Conservation (phyloP, 208 protist species). For the Wallacemonas rigidus region DNA sequence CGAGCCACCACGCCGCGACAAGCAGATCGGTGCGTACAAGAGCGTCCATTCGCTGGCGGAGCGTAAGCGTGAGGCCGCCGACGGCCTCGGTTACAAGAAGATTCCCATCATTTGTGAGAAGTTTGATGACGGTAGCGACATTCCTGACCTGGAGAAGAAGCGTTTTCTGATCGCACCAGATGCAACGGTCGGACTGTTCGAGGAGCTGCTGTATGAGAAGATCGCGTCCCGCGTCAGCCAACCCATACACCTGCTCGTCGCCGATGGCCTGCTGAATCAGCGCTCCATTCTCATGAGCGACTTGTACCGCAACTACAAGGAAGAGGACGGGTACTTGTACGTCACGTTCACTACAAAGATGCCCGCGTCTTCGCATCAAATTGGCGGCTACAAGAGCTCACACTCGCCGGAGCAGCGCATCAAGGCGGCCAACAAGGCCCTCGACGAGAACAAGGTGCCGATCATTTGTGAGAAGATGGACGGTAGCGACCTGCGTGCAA, state of each 20-base stretch:
- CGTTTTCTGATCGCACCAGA: slow-evolving; percentile 27
- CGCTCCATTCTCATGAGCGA: slow-evolving; percentile 25
- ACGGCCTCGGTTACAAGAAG: slow-evolving; percentile 59
- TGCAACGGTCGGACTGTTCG: slow-evolving; percentile 26
- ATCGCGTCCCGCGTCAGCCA: slow-evolving; percentile 23
- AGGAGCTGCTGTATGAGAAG: slow-evolving; percentile 24
- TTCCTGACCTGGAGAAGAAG: slow-evolving; percentile 26
- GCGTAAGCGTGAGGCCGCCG: slow-evolving; percentile 46
- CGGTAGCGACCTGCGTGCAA: slow-evolving; percentile 69
- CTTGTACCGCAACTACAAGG: slow-evolving; percentile 86
- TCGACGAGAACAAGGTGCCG: slow-evolving; percentile 76
- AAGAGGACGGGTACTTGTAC: slow-evolving; percentile 90
- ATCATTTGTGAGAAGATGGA: slow-evolving; percentile 91
- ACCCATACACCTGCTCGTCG: slow-evolving; percentile 32
- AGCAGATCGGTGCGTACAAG: slow-evolving; percentile 38
- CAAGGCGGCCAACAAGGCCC: slow-evolving; percentile 49
- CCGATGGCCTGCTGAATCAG: slow-evolving; percentile 36
- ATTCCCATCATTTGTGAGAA: slow-evolving; percentile 91
- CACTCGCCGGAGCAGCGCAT: slow-evolving; percentile 56
- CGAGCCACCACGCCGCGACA: slow-evolving; percentile 53
- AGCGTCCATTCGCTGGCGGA: slow-evolving; percentile 43
- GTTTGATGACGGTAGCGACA: slow-evolving; percentile 38
- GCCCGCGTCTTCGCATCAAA: slow-evolving; percentile 31
- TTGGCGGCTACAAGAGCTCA: slow-evolving; percentile 36
- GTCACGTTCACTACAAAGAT: slow-evolving; percentile 73